These are phyloP conservation scores for Hypoxylon lienhwacheense DNA, from an alignment of 495 filamentous ascomycete genomes.

Conservation along the genomic window DNA sequence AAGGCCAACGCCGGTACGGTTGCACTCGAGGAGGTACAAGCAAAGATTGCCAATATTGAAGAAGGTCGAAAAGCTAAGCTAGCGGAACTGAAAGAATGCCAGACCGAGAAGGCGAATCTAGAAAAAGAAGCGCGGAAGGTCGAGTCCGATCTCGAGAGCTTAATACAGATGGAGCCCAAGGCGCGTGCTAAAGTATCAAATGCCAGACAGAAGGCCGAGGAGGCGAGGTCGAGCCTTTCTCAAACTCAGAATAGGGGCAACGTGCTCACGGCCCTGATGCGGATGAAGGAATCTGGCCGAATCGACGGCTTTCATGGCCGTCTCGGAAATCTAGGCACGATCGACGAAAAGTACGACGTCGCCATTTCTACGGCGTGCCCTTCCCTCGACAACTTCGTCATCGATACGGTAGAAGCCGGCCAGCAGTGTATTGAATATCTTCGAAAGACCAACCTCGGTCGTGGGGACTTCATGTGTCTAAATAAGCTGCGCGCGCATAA, in stretches of 20 bases:
- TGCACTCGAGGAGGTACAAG: slow-evolving; percentile 79
- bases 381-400: slow-evolving; percentile 89
- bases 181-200: slow-evolving; percentile 79
- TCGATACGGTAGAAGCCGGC: slow-evolving; percentile 90
- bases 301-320: slow-evolving; percentile 96
- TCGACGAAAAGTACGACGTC: slow-evolving; percentile 91
- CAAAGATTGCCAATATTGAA: slow-evolving; percentile 73
- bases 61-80: slow-evolving; percentile 69
- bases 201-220: slow-evolving; percentile 89
- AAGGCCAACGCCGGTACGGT: slow-evolving; percentile 82
- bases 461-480: slow-evolving; percentile 94
- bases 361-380: slow-evolving; percentile 96
- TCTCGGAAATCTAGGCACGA: slow-evolving; percentile 92
- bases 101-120: slow-evolving; percentile 67
- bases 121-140: slow-evolving; percentile 74
- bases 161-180: slow-evolving; percentile 75
- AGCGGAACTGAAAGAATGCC: slow-evolving; percentile 72
- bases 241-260: slow-evolving; percentile 90
- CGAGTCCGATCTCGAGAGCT: slow-evolving; percentile 68
- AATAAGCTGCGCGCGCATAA: slow-evolving; percentile 80
- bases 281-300: slow-evolving; percentile 91
- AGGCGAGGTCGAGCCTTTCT: slow-evolving; percentile 85
- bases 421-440: slow-evolving; percentile 98
- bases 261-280: slow-evolving; percentile 87
- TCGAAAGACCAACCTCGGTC: slow-evolving; percentile 94